These are phyloP conservation scores for Paecilomyces dactylethromorphus DNA, from an alignment of 2,329 filamentous ascomycete species.

Conservation along the genomic window DNA sequence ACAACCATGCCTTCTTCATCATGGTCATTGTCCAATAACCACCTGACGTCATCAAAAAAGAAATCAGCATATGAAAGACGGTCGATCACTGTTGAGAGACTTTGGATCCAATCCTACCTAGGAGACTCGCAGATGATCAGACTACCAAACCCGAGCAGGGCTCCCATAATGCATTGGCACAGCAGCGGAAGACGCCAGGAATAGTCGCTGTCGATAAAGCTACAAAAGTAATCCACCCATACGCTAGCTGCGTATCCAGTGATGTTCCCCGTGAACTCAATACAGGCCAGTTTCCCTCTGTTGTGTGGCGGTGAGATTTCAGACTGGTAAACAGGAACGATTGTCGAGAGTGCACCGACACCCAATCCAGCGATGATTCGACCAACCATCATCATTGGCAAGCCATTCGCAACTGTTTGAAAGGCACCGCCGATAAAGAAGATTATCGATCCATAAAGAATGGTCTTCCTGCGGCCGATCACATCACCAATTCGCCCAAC, in stretches of 20 bases:
- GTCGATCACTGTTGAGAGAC: slow-evolving; percentile 1
- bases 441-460: slow-evolving; percentile 85
- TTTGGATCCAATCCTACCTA: slow-evolving; percentile 49
- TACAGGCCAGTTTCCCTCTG: slow-evolving; percentile 89
- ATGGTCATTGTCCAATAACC: slow-evolving; percentile 94
- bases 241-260: slow-evolving; percentile 92
- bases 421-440: slow-evolving; percentile 79
- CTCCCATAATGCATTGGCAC: slow-evolving; percentile 93
- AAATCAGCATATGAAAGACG: slow-evolving; percentile 9
- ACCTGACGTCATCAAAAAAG: slow-evolving; percentile 47
- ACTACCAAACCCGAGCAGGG: slow-evolving; percentile 75
- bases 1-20: slow-evolving; percentile 98
- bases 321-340: slow-evolving; percentile 88
- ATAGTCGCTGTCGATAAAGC: slow-evolving; percentile 74
- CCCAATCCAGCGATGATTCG: slow-evolving; percentile 79
- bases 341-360: slow-evolving; percentile 82
- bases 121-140: slow-evolving; percentile 94
- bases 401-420: slow-evolving; percentile 73
- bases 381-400: slow-evolving; percentile 81
- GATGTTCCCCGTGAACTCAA: slow-evolving; percentile 97
- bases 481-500: slow-evolving; percentile 88
- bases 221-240: slow-evolving; percentile 98
- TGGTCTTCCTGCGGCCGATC: slow-evolving; percentile 81
- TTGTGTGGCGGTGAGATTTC: slow-evolving; percentile 97
- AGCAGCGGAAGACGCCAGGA: slow-evolving; percentile 86